Conservation (phyloP, 768 basidiomycete genomes). For the Auriscalpium microsporum region DNA sequence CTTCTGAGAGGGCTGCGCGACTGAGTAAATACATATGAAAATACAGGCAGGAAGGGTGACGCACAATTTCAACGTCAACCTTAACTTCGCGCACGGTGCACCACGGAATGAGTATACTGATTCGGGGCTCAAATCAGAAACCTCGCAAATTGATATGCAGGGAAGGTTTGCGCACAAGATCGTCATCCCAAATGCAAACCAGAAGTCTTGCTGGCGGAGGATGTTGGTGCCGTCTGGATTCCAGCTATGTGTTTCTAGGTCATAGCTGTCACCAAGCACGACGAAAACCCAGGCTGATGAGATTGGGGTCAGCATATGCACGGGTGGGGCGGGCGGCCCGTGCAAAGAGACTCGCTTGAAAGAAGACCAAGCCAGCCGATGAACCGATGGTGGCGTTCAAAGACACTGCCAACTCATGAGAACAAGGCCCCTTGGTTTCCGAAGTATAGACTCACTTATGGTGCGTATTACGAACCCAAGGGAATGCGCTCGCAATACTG, state of each 20-base stretch:
- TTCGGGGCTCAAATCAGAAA: neutral
- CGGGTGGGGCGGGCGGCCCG: neutral
- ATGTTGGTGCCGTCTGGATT: slow-evolving; percentile 44
- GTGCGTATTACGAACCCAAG: slow-evolving; percentile 73
- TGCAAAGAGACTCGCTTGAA: slow-evolving; percentile 34
- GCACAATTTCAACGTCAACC: slow-evolving; percentile 68
- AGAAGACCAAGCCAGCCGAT: slow-evolving; percentile 57
- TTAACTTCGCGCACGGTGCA: slow-evolving; percentile 63
- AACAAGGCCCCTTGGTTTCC: neutral
- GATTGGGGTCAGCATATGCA: neutral
- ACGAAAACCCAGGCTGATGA: slow-evolving; percentile 51
- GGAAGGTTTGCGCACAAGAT: slow-evolving; percentile 41
- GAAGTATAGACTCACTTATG: slow-evolving; percentile 51
- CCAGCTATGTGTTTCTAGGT: slow-evolving; percentile 48
- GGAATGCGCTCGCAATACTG: slow-evolving; percentile 58
- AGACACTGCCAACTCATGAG: slow-evolving; percentile 39
- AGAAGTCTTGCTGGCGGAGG: slow-evolving; percentile 65
- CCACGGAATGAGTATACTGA: slow-evolving; percentile 67
- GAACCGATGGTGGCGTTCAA: slow-evolving; percentile 75
- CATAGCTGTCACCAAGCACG: slow-evolving; percentile 56
- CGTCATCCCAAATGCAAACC: slow-evolving; percentile 70
- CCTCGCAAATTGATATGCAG: neutral
- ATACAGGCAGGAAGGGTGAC: slow-evolving; percentile 15
- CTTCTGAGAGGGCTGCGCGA: slow-evolving; percentile 60
- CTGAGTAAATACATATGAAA: neutral